A percentile compares a stretch with the other conserved stretches of the same genome.
phyloP scores from a whole-genome alignment of 768 basidiomycete genomes.

The Suillus paluster region DNA sequence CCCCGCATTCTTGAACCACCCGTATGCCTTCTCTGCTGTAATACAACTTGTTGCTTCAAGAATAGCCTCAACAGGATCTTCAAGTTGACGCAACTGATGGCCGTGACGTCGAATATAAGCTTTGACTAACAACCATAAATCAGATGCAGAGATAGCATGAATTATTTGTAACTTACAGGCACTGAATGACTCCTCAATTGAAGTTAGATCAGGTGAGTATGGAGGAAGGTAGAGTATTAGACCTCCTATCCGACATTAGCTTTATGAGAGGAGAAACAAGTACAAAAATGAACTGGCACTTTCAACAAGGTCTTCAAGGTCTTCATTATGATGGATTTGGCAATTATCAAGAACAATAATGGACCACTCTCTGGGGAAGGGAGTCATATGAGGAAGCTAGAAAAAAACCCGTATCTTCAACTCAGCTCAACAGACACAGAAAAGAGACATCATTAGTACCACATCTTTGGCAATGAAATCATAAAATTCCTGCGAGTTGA shows the following conservation, averaged over 20 bases:
- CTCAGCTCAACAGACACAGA: neutral
- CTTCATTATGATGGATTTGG: neutral
- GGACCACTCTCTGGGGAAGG: neutral
- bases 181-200: constrained; percentile 2
- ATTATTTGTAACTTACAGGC: neutral
- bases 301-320: neutral
- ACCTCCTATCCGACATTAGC: neutral
- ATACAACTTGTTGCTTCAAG: constrained; percentile 10
- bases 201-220: neutral
- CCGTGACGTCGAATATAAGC: constrained; percentile 1
- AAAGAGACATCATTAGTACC: neutral
- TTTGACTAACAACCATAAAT: neutral
- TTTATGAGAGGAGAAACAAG: no score
- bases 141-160: neutral
- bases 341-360: neutral
- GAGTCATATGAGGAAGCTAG: neutral
- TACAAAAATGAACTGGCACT: neutral
- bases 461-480: neutral
- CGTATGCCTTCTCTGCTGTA: constrained; percentile 7
- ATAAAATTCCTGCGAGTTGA: neutral
- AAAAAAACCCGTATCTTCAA: neutral
- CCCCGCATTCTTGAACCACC: constrained; percentile 14
- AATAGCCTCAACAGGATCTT: constrained; percentile 2
- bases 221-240: neutral
- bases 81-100: neutral